Evolutionary conservation across 2,329 filamentous ascomycete species (phyloP), one percentile per base, ranked within the genome.

Genomic region (Coniochaeta sp.): DNA sequence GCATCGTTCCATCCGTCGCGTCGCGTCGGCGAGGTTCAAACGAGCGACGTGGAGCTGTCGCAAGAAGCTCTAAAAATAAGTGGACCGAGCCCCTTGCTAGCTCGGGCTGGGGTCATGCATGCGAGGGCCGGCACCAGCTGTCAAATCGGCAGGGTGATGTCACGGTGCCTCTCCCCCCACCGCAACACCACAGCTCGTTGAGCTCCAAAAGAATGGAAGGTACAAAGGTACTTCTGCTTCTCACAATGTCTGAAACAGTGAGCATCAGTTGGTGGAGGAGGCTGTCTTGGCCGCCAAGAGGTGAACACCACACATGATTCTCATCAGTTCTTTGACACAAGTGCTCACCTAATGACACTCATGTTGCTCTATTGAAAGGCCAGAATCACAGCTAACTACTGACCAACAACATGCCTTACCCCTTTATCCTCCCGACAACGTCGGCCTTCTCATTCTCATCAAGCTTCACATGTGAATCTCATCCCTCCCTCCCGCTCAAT

Each of bases 401-500:
- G n/a, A n/a, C n/a, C n/a, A n/a, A n/a, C n/a, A n/a, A n/a, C n/a
- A 97, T 97, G 94, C 91, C 92, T 28, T 97, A 89, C 65, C 87
- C 88, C 12, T 96, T 96, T 63, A 73, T 81, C 10, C 82, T 97
- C 28, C 91, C 94, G 2, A 97, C 92, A 1, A 96, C 92, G 5
- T 95, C 91, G 30, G 82, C 86, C 51, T 86, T 95, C 64, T 85
- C 88, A 50, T 92, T 96, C 65, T 86, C 88, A 20, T 77, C 85
- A 32, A 87, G 77, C 68, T 86, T 95, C 68, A 79, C 73, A 60
- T 92, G 87, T 62, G 81, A 85, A 57, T 90, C 89, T 3, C 92
- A 97, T 68, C 92, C 94, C 3, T 96, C 92, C 0, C 78, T 99
- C 38, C 89, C 91, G 22, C 81, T 92, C 60, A 81, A 82, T 51